These are phyloP conservation scores for Fusarium globosum DNA, from an alignment of 2,329 filamentous ascomycete species.

Conservation along the genomic window DNA sequence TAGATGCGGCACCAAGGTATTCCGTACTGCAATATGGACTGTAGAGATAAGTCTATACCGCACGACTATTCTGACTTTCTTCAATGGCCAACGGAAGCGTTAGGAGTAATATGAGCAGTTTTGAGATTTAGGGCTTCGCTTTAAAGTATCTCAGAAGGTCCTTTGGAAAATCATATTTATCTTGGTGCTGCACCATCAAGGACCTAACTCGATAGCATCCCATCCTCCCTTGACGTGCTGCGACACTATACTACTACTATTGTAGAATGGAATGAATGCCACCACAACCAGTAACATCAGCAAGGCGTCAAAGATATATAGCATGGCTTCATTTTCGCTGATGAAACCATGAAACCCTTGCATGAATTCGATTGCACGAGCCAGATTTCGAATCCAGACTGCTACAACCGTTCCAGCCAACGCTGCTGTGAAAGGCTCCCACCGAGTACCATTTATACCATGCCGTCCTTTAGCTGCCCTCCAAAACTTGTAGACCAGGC, in stretches of 20 bases:
- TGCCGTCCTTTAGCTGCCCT: neutral
- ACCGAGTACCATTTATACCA: neutral
- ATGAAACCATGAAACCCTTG: neutral
- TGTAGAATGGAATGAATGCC: neutral
- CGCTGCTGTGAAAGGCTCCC: neutral
- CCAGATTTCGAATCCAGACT: neutral
- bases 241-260: neutral
- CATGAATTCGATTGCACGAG: neutral
- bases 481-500: neutral
- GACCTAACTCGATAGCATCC: neutral
- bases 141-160: neutral
- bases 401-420: neutral
- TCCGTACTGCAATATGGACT: neutral
- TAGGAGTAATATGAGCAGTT: neutral
- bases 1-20: neutral
- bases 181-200: neutral
- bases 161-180: neutral
- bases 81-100: neutral
- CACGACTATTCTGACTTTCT: neutral
- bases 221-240: neutral
- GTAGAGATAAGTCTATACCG: neutral
- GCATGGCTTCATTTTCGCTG: neutral
- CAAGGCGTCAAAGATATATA: neutral
- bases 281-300: neutral
- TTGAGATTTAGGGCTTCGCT: rapidly evolving